Evolutionary conservation across 2,329 filamentous ascomycete genomes (phyloP).

Genomic region (Coniochaeta hoffmannii): DNA sequence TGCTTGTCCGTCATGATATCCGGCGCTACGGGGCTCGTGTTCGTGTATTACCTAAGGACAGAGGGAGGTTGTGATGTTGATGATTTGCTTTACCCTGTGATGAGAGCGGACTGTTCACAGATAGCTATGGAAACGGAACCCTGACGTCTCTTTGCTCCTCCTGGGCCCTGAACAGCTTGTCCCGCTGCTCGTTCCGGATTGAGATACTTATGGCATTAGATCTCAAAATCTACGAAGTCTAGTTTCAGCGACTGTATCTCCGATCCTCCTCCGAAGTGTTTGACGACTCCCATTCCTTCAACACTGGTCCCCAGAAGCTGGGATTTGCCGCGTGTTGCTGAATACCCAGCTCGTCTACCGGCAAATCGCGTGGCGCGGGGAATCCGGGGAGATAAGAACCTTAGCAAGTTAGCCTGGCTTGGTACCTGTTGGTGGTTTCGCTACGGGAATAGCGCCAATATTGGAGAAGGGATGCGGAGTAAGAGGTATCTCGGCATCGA

Average conservation of each 20-base stretch:
- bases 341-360: neutral
- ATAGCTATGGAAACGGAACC: no score
- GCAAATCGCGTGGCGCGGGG: neutral
- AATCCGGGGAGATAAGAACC: constrained; percentile 1
- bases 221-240: no score
- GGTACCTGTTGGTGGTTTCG: neutral
- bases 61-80: neutral
- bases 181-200: no score
- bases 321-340: neutral
- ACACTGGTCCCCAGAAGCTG: neutral
- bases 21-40: neutral
- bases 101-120: no score
- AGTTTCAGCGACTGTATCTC: no score
- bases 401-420: no score
- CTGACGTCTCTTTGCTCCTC: no score
- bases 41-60: neutral
- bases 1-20: neutral
- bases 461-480: constrained; percentile 1
- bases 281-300: neutral
- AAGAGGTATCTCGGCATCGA: constrained; percentile 3
- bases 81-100: neutral
- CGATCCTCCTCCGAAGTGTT: no score
- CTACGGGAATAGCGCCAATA: neutral
- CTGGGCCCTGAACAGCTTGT: no score
- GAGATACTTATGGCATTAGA: no score